Percentiles rank a stretch among this genome's conserved stretches.
Evolutionary conservation across 148 eudicot genomes (phyloP).

Genomic region (Camellia japonica): DNA sequence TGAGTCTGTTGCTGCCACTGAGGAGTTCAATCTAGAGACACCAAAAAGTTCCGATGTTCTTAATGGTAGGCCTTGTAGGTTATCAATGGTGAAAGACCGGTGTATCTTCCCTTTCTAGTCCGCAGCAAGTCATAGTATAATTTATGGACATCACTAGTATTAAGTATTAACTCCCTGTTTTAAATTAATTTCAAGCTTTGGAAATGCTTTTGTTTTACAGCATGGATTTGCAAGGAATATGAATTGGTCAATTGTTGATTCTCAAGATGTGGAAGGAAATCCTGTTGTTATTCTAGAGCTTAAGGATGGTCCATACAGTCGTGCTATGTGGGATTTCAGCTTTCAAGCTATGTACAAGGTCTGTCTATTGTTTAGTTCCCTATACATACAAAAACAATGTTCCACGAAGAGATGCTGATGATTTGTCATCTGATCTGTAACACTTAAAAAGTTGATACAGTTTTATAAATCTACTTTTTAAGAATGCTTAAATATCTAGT

Average conservation of each 20-base stretch:
- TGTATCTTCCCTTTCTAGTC: background rate
- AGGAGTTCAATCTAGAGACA: background rate
- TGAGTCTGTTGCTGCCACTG: conserved; percentile 3
- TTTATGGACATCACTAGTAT: background rate
- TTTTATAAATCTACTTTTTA: background rate
- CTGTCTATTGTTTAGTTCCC: background rate
- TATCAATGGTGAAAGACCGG: background rate
- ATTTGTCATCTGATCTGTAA: background rate
- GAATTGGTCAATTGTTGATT: conserved; percentile 74
- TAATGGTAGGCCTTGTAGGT: background rate
- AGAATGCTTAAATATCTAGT: conserved; percentile 5
- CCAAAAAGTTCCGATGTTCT: background rate
- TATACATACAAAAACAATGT: background rate
- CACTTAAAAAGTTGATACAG: background rate
- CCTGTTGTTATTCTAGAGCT: conserved; percentile 76
- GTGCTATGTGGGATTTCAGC: conserved; percentile 96
- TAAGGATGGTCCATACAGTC: conserved; percentile 76
- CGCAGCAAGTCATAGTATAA: background rate
- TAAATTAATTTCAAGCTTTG: conserved; percentile 13
- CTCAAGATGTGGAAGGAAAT: conserved; percentile 65
- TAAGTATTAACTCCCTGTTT: background rate
- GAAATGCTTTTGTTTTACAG: conserved; percentile 41
- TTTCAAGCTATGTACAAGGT: conserved; percentile 89
- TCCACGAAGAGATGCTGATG: background rate
- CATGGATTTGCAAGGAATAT: conserved; percentile 97